phyloP scores from a whole-genome alignment of 164 flowering plant species.

The Vitis labrusca region DNA sequence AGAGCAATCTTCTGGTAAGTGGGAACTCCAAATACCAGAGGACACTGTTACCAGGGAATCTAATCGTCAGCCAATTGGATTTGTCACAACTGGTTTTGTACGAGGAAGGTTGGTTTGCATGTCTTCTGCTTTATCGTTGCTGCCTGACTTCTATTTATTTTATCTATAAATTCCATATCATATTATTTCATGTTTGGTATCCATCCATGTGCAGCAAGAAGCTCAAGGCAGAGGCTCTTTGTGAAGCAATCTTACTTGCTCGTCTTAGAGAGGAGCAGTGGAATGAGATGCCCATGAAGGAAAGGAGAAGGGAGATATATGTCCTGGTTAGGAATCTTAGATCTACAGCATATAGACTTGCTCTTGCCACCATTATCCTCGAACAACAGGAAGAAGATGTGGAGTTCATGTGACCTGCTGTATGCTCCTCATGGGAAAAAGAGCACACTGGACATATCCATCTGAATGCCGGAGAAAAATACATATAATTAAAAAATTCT shows the following conservation, averaged over 20 bases:
- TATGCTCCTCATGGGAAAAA: too few relatives aligned
- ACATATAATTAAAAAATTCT: too few relatives aligned
- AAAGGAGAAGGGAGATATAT: constrained; percentile 50
- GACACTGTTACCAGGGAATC: constrained; percentile 41
- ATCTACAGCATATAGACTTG: constrained; percentile 80
- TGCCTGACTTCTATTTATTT: neutral
- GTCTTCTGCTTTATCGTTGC: neutral
- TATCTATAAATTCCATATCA: neutral
- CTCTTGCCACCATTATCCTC: constrained; percentile 66
- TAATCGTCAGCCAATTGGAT: constrained; percentile 80
- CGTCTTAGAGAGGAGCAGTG: constrained; percentile 72
- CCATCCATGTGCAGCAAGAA: constrained; percentile 52
- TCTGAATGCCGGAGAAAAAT: too few relatives aligned
- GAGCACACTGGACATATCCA: too few relatives aligned
- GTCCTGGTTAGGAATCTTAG: constrained; percentile 81
- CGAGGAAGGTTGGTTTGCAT: constrained; percentile 65
- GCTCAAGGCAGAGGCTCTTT: constrained; percentile 61
- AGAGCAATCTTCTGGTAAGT: constrained; percentile 51
- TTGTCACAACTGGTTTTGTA: constrained; percentile 86
- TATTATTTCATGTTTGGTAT: neutral
- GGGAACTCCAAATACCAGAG: constrained; percentile 62
- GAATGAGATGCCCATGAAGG: constrained; percentile 43
- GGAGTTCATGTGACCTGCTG: neutral
- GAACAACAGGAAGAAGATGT: constrained; percentile 64
- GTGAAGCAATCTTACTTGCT: constrained; percentile 64